Evolutionary conservation across 495 filamentous ascomycete genomes (phyloP).

Genomic region (Hyphodiscus hymeniophilus): DNA sequence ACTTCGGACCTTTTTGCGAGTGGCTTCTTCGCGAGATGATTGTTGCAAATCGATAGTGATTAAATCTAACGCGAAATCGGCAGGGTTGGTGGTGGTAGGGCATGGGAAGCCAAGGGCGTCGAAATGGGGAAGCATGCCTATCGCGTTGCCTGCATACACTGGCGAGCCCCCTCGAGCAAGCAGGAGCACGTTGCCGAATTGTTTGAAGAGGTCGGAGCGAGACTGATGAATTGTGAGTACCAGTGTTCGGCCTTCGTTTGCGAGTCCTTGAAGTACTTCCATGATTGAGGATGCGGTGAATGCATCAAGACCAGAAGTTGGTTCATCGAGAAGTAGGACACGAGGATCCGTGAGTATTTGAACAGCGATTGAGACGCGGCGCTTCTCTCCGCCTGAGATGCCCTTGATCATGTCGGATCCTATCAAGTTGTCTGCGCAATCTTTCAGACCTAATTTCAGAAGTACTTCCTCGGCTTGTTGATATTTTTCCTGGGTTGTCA

Average conservation of each 20-base stretch:
- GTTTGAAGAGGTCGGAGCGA: constrained; percentile 59
- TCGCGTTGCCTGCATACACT: constrained; percentile 56
- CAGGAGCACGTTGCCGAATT: constrained; percentile 62
- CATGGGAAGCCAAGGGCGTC: constrained; percentile 49
- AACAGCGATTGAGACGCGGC: constrained; percentile 65
- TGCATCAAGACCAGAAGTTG: constrained; percentile 67
- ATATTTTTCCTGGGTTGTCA: constrained; percentile 55
- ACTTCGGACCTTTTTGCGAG: constrained; percentile 46
- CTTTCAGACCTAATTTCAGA: constrained; percentile 65
- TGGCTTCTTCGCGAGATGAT: constrained; percentile 46
- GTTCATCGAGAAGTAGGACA: constrained; percentile 64
- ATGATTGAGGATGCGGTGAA: constrained; percentile 71
- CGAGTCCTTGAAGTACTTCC: constrained; percentile 56
- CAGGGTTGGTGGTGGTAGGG: constrained; percentile 59
- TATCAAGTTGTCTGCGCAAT: constrained; percentile 67
- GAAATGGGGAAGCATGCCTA: constrained; percentile 61
- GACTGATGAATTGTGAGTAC: constrained; percentile 71
- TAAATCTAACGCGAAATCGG: constrained; percentile 68
- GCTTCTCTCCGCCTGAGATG: constrained; percentile 70
- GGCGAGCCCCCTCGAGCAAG: constrained; percentile 58
- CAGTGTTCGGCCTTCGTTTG: constrained; percentile 64
- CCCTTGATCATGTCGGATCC: constrained; percentile 65
- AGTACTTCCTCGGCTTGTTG: constrained; percentile 61
- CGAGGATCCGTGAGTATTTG: constrained; percentile 67
- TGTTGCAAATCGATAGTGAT: constrained; percentile 67